Base-by-base conservation (phyloP, 352 stramenopile species). In the Globisporangium sylvaticum region DNA sequence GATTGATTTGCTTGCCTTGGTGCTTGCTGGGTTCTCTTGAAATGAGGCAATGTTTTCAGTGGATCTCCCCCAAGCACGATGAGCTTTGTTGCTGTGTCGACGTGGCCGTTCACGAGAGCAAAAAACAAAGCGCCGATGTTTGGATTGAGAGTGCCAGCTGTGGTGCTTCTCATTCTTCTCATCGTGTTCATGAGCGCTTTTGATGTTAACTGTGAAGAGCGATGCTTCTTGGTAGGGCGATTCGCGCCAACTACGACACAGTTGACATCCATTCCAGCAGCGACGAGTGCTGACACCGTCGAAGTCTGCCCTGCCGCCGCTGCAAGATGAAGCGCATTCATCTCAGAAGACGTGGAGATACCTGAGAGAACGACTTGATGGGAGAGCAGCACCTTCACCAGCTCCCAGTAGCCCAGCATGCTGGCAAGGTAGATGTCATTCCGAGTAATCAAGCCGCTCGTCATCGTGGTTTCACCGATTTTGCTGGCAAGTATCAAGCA, bases 201-300 rank as follows among this genome's bases (percentile, higher is more conserved):
- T 37, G 37, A 50, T 9, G 62, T 39, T 54, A 25, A 39, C 31
- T 25, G 67, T 46, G n/a, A 37, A 20, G 22, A 10, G 2, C 6
- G 39, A 32, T 31, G 56, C 20, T 37, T 63, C 12, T 18, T 55
- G 20, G 9, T 2, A 9, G 18, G 37, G 15, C 12, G 59, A 4
- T 31, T 44, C 20, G n/a, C 27, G 32, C 18, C 44, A 55, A 9
- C 27, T 0, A 71, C n/a, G 24, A 74, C 54, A 48, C 74, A 90
- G 39, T 88, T 90, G 4, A 88, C 77, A 48, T 89, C 80, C 72
- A 87, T 85, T 24, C 82, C 80, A 6, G 77, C 77, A 20, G 80
- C 72, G 24, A 80, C 64, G 27, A 90, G 72, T 7, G 71, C 71
- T 50, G 69, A 77, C 22, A 87, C 73, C 7, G 83, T 44, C 2